phyloP scores from a whole-genome alignment of 2,329 filamentous ascomycete species.

The Colletotrichum sp. region DNA sequence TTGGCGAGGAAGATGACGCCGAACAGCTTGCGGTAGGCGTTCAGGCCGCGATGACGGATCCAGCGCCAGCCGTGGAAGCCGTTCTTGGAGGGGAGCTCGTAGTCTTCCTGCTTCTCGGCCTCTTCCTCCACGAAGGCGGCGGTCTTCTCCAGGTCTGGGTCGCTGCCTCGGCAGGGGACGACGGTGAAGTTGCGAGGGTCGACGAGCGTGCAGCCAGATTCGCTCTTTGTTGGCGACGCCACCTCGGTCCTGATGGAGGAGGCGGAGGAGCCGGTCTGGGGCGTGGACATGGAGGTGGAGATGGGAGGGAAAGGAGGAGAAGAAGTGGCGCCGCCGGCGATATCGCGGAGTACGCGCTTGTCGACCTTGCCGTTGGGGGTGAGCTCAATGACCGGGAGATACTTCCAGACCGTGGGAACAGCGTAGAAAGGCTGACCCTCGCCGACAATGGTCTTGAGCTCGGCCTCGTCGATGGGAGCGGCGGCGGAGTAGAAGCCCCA shows the following conservation, averaged over 20 bases:
- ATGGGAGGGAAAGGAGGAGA: neutral
- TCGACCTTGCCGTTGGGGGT: conserved; percentile 63
- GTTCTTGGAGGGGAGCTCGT: conserved; percentile 45
- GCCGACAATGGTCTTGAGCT: conserved; percentile 43
- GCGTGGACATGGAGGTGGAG: neutral
- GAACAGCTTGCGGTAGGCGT: conserved; percentile 62
- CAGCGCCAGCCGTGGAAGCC: conserved; percentile 42
- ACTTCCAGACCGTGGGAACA: conserved; percentile 50
- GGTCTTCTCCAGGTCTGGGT: conserved; percentile 19
- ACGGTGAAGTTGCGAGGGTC: conserved; percentile 5
- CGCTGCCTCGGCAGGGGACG: neutral
- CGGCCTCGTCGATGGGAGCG: conserved; percentile 34
- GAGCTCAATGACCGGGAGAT: conserved; percentile 48
- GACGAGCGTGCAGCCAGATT: conserved; percentile 6
- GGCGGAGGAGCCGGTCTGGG: neutral
- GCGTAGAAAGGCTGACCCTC: conserved; percentile 59
- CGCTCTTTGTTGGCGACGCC: conserved; percentile 1
- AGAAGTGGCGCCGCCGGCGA: conserved; percentile 25
- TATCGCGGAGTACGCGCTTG: conserved; percentile 47
- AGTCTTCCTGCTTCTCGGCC: conserved; percentile 15
- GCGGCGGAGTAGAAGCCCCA: conserved; percentile 53
- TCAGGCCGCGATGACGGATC: conserved; percentile 50
- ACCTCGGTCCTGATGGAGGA: conserved; percentile 7
- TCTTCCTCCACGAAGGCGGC: conserved; percentile 2
- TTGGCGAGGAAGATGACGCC: conserved; percentile 57